Evolutionary conservation across 2,329 filamentous ascomycete species (phyloP).

Genomic region (Bimuria novae-zelandiae): DNA sequence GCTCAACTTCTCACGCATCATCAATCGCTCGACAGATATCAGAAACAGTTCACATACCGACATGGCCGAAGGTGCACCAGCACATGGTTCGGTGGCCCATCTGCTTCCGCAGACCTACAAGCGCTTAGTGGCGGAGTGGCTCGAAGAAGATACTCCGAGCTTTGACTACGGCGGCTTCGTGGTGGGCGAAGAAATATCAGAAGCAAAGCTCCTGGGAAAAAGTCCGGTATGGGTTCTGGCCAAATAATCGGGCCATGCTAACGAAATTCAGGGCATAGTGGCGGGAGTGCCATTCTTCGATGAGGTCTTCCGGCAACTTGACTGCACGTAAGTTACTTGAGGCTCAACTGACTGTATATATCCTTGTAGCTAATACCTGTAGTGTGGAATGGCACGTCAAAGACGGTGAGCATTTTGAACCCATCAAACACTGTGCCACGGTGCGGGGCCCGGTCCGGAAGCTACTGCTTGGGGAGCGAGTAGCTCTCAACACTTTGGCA

Average conservation of each 20-base stretch:
- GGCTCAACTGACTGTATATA: neutral
- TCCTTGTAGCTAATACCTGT: neutral
- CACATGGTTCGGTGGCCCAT: conserved; percentile 66
- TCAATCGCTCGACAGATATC: neutral
- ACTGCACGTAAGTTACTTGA: conserved; percentile 67
- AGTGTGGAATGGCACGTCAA: conserved; percentile 83
- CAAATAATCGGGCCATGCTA: too few relatives aligned
- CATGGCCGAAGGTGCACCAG: conserved; percentile 56
- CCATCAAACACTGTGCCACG: conserved; percentile 70
- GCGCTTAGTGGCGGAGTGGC: conserved; percentile 77
- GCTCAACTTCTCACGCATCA: neutral
- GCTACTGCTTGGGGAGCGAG: conserved; percentile 87
- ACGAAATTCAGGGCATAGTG: conserved; percentile 66
- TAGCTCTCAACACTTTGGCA: conserved; percentile 87
- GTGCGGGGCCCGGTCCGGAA: conserved; percentile 83
- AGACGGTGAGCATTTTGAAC: conserved; percentile 72
- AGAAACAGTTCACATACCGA: conserved; percentile 12
- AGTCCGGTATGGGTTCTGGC: conserved; percentile 56
- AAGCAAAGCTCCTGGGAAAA: conserved; percentile 61
- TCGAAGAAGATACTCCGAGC: conserved; percentile 93
- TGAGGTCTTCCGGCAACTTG: conserved; percentile 87
- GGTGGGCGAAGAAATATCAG: conserved; percentile 69
- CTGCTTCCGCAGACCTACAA: conserved; percentile 88
- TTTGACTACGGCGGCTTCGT: conserved; percentile 98
- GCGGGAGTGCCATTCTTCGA: conserved; percentile 95